Evolutionary conservation across 495 filamentous ascomycete species (phyloP), one percentile per base, ranked within the genome.

Genomic region (Hypoxylon cercidicola): DNA sequence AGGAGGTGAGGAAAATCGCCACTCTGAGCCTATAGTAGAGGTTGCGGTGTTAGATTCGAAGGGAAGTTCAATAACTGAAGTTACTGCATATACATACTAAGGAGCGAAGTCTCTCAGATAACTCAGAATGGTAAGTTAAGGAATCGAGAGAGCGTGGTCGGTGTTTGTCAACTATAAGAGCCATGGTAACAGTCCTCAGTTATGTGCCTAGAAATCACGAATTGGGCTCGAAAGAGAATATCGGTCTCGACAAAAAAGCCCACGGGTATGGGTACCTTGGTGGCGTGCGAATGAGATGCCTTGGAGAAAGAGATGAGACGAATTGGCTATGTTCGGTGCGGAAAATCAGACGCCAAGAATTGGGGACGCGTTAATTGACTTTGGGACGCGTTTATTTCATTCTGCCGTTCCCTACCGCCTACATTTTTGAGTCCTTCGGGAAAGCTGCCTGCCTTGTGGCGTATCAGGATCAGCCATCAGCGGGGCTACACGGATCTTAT

Each of bases 1-100:
- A 99, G 89, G 34, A 98, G 88, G 75, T 99, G 96, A 53, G 95
- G 95, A 71, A 99, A 98, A 74, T 99, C 95, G 59, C 93, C 93
- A 78, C 88, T 93, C 87, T 96, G 91, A 7, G 95, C 95, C 93
- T 97, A 66, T 51, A 34, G 23, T 25, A 53, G 44, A 37, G n/a
- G n/a, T 54, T 49, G 50, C 51, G 18, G 43, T 35, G 66, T 69
- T 11, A 73, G 54, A 35, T 37, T 57, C 21, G 28, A 64, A 13
- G 12, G 1, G 59, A 16, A 35, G 34, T 40, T 5, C 41, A 54
- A 25, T 16, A 30, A 37, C 4, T 9, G 13, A n/a, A 37, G 34
- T 35, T 35, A 53, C n/a, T 44, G 20, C 61, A n/a, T n/a, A n/a
- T 11, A 66, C 85, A 72, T 86, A 97, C 94, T 60, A 99, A 84